phyloP scores from a whole-genome alignment of 306 rosid genomes.

The Parietaria judaica region DNA sequence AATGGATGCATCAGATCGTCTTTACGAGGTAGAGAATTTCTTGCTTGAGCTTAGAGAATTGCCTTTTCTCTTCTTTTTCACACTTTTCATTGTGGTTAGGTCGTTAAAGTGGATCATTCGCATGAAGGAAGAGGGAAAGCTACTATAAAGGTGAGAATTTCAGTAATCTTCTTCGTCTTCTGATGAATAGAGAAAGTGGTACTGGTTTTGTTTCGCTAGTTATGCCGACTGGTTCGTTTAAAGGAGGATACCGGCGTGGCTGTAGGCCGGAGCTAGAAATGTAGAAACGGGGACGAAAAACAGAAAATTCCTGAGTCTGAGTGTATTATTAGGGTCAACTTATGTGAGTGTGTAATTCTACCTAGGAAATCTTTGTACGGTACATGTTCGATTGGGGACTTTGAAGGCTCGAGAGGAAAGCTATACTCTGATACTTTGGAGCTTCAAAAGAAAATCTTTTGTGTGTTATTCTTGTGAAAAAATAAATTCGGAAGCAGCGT shows the following conservation, averaged over 20 bases:
- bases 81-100: slow-evolving; percentile 31
- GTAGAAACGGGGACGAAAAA: too few relatives aligned
- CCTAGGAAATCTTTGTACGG: background rate
- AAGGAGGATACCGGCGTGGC: too few relatives aligned
- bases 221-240: too few relatives aligned
- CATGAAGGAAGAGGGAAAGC: slow-evolving; percentile 99
- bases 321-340: too few relatives aligned
- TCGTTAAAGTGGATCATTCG: slow-evolving; percentile 76
- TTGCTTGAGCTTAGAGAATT: background rate
- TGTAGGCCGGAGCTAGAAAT: too few relatives aligned
- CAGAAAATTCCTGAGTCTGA: too few relatives aligned
- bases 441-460: too few relatives aligned
- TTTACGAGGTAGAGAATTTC: slow-evolving; percentile 48
- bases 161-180: background rate
- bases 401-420: too few relatives aligned
- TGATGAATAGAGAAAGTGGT: background rate
- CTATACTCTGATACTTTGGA: too few relatives aligned
- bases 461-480: too few relatives aligned
- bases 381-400: background rate
- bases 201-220: too few relatives aligned
- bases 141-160: slow-evolving; percentile 59
- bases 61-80: background rate
- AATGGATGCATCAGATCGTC: slow-evolving; percentile 50
- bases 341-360: background rate
- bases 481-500: too few relatives aligned